Evolutionary conservation across 2,329 filamentous ascomycete species (phyloP).

Genomic region (Thelonectria blattea): DNA sequence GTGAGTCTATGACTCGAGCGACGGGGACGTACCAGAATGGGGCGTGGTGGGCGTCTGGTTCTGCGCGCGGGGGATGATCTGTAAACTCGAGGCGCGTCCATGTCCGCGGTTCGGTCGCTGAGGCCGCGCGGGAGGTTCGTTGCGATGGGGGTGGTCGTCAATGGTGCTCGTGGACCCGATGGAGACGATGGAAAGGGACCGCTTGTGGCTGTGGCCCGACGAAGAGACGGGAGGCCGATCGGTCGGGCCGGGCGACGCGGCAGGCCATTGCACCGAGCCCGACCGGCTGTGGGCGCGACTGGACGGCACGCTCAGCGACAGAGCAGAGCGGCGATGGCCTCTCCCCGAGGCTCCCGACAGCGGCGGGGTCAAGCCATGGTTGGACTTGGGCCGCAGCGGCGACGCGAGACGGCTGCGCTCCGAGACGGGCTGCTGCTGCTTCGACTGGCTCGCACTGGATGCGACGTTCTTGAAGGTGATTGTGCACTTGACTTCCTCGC

Average conservation of each 20-base stretch:
- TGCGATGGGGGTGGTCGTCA: conserved; percentile 53
- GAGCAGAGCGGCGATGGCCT: conserved; percentile 68
- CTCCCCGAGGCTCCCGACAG: conserved; percentile 49
- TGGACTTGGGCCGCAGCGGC: conserved; percentile 52
- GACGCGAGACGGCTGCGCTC: conserved; percentile 49
- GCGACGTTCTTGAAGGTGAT: conserved; percentile 94
- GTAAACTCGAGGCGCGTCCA: conserved; percentile 79
- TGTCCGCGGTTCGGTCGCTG: conserved; percentile 68
- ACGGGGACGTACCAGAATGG: conserved; percentile 47
- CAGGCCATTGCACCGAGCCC: conserved; percentile 56
- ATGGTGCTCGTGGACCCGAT: conserved; percentile 64
- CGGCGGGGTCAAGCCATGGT: conserved; percentile 52
- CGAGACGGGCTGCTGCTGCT: conserved; percentile 31
- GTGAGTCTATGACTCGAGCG: not conserved
- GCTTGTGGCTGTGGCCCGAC: conserved; percentile 67
- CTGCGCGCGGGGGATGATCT: conserved; percentile 58
- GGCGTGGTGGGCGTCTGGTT: conserved; percentile 53
- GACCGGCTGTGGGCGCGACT: conserved; percentile 52
- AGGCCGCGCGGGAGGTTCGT: conserved; percentile 50
- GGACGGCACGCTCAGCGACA: conserved; percentile 66
- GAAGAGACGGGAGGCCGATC: conserved; percentile 33
- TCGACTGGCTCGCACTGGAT: conserved; percentile 47
- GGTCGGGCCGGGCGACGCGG: conserved; percentile 38
- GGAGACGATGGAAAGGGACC: conserved; percentile 83
- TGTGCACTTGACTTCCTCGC: conserved; percentile 92